Evolutionary conservation across 2,329 filamentous ascomycete species (phyloP), one percentile per base, ranked within the genome.

Genomic region (Epichloe bromicola): DNA sequence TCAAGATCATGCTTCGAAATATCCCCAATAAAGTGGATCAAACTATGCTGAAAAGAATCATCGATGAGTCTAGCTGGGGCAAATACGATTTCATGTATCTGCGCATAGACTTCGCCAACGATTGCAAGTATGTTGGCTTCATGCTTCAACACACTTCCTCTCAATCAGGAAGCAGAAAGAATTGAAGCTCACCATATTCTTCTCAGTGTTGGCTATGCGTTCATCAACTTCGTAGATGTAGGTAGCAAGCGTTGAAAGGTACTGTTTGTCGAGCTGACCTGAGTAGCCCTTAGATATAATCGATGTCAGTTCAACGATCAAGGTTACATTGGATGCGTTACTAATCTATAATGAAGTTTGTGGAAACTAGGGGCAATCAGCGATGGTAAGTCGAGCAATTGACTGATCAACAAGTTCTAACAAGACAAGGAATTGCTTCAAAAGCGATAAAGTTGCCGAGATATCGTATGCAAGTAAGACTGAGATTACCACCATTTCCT

Each of bases 61-160:
- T 97, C 14, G 87, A 96, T 61, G 75, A 84, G 55, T 85, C 82
- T 15, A 88, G 83, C 64, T 80, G 77, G 67, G 89, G 88, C 33
- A 83, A 85, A 55, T 97, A 94, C 64, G 90, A 97, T 63, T 97
- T 97, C 66, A 82, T 95, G 74, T 98, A 98, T 65, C 71, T 97
- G 49, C 83, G 93, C 39, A 97, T 97, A 59, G 86, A 90, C 64
- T 90, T 90, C 59, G 81, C 80, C 50, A 88, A 88, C 59, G 82
- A 88, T 56, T 88, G 85, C 82, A 90, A 89, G 83, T 87, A 67
- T 69, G 83, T 74, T 36, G 23, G 2, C 4, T 19, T 15, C 12
- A 39, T 11, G 51, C 8, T 42, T 62, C 15, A 15, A 26, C 33
- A 23, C 34, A 26, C 12, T 34, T 19, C 12, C 5, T 17, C 12